These are phyloP conservation scores for Aspergillus bertholletiae DNA, from an alignment of 495 filamentous ascomycete genomes.

Conservation along the genomic window DNA sequence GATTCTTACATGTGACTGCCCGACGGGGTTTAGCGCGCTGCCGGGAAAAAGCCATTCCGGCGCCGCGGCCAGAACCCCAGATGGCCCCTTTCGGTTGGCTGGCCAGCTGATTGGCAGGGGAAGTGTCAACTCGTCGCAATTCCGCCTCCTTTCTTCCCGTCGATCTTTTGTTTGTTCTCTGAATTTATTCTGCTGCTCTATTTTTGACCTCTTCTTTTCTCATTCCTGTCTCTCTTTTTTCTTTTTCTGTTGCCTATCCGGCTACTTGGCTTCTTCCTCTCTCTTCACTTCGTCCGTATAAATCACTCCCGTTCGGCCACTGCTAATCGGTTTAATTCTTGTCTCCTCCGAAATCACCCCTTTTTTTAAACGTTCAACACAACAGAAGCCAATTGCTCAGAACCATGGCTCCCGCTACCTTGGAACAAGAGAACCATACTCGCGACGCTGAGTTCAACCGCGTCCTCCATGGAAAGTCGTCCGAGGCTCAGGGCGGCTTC, in stretches of 20 bases:
- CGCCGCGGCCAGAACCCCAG: conserved; percentile 7
- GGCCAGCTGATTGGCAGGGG: conserved; percentile 19
- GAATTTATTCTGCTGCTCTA: conserved; percentile 8
- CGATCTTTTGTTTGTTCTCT: conserved; percentile 15
- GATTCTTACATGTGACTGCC: neutral
- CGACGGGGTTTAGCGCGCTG: too few relatives aligned
- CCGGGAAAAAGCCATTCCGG: neutral
- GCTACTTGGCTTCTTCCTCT: conserved; percentile 1
- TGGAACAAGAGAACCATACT: conserved; percentile 80
- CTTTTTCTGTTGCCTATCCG: conserved; percentile 2
- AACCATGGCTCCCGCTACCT: conserved; percentile 66
- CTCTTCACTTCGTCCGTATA: conserved; percentile 5
- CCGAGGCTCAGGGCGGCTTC: conserved; percentile 67
- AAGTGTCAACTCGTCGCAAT: conserved; percentile 21
- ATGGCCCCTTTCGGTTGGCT: conserved; percentile 10
- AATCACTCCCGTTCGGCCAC: too few relatives aligned
- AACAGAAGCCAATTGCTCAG: conserved; percentile 14
- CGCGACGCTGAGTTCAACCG: conserved; percentile 95
- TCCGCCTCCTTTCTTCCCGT: conserved; percentile 22
- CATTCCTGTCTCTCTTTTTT: conserved; percentile 8
- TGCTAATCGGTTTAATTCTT: too few relatives aligned
- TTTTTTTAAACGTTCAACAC: conserved; percentile 11
- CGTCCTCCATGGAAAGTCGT: conserved; percentile 84
- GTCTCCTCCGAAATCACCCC: too few relatives aligned
- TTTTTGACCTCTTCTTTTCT: neutral